Evolutionary conservation across 2,329 filamentous ascomycete genomes (phyloP).

Genomic region (Arthrinium phaeospermum): DNA sequence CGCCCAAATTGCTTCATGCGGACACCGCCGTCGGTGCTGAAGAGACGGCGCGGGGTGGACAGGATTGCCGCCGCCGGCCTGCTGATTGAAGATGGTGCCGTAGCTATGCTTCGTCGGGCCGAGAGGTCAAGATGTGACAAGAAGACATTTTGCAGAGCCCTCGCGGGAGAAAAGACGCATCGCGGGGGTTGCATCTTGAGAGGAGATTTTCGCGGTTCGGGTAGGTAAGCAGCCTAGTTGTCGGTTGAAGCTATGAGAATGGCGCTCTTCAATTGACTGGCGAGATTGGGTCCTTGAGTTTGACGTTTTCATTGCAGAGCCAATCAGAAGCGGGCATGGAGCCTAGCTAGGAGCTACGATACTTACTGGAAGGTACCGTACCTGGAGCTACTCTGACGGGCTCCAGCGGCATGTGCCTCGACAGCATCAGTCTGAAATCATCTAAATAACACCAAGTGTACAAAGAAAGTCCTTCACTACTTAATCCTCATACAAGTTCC

Average conservation of each 20-base stretch:
- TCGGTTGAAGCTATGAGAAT: conserved; percentile 1
- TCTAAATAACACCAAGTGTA: background rate
- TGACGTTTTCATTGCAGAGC: conserved; percentile 12
- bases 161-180: conserved; percentile 35
- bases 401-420: background rate
- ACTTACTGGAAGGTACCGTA: background rate
- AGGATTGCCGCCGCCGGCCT: conserved; percentile 21
- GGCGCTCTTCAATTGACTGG: background rate
- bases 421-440: background rate
- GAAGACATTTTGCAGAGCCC: conserved; percentile 36
- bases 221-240: background rate
- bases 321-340: conserved; percentile 22
- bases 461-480: background rate
- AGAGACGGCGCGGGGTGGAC: conserved; percentile 27
- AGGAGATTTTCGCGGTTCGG: background rate
- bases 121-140: conserved; percentile 26
- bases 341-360: conserved; percentile 10
- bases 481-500: background rate
- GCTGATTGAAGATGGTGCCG: conserved; percentile 10
- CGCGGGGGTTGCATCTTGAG: conserved; percentile 32
- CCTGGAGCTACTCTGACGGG: background rate
- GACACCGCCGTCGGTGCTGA: conserved; percentile 20
- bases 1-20: conserved; percentile 19
- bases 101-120: conserved; percentile 25
- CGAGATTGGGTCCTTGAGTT: background rate